phyloP scores from a whole-genome alignment of 164 flowering plant genomes.

The Saururus chinensis region DNA sequence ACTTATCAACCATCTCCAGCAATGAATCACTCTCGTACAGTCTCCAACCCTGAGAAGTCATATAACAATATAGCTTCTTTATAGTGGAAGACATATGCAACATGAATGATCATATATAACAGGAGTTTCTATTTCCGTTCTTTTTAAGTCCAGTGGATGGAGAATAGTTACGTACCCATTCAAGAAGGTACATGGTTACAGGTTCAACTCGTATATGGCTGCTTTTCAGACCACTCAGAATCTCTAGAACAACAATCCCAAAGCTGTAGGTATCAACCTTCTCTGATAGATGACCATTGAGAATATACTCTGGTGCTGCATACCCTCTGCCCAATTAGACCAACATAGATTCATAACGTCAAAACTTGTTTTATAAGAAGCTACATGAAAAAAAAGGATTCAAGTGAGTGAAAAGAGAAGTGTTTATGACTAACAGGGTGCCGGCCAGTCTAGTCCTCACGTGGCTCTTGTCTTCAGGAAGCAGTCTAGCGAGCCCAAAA shows the following conservation, averaged over 20 bases:
- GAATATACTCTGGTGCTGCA: constrained; percentile 56
- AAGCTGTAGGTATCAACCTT: constrained; percentile 50
- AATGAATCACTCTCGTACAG: constrained; percentile 24
- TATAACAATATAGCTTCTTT: neutral
- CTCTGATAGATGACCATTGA: constrained; percentile 44
- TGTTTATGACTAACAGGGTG: constrained; percentile 34
- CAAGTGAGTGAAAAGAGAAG: neutral
- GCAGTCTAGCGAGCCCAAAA: constrained; percentile 50
- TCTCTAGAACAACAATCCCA: constrained; percentile 54
- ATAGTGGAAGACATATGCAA: neutral
- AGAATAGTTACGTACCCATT: constrained; percentile 24
- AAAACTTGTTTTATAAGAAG: neutral
- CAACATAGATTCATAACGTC: neutral
- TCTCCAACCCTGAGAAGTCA: constrained; percentile 27
- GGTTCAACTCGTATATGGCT: constrained; percentile 22
- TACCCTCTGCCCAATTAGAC: constrained; percentile 13
- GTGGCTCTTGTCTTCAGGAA: constrained; percentile 48
- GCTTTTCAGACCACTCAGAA: constrained; percentile 37
- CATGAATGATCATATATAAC: too few species aligned
- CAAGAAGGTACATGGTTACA: constrained; percentile 34
- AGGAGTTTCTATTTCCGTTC: too few species aligned
- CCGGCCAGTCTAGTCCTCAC: constrained; percentile 52
- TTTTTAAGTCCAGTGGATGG: too few species aligned
- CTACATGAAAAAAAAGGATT: neutral
- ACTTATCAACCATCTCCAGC: constrained; percentile 26